A percentile compares a stretch with the other conserved stretches of the same genome.
phyloP scores from a whole-genome alignment of 768 basidiomycete genomes.

The Suillus placidus region DNA sequence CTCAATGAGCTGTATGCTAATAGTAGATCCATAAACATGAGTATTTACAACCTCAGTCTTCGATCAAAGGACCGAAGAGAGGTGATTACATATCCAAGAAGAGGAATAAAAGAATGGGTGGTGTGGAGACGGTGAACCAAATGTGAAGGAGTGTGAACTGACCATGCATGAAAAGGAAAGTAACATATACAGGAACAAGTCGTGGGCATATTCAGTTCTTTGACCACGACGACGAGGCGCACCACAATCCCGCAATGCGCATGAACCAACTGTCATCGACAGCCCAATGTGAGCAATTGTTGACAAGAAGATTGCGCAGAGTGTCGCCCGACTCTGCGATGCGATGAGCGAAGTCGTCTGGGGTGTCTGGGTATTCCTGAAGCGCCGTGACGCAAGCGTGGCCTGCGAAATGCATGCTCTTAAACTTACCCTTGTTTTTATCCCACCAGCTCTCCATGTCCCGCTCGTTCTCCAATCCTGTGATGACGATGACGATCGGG shows the following conservation, averaged over 20 bases:
- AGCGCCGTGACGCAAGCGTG: slow-evolving; percentile 26
- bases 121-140: no score
- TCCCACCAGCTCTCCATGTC: slow-evolving; percentile 44
- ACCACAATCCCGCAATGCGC: neutral
- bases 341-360: neutral
- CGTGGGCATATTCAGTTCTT: no score
- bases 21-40: no score
- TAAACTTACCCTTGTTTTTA: slow-evolving; percentile 28
- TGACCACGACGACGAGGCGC: neutral
- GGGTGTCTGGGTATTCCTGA: neutral
- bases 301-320: neutral
- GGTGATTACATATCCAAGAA: no score
- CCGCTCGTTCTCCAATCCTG: slow-evolving; percentile 36
- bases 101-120: no score
- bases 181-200: no score
- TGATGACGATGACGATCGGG: slow-evolving; percentile 35
- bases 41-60: no score
- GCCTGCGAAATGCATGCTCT: slow-evolving; percentile 20
- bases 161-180: no score
- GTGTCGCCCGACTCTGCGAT: neutral
- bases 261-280: neutral
- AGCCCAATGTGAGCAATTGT: neutral
- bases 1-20: no score
- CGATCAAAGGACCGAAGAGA: no score
- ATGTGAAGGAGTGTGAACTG: no score